Conservation (phyloP, 495 filamentous ascomycete genomes). For the Penicillium odoratum region DNA sequence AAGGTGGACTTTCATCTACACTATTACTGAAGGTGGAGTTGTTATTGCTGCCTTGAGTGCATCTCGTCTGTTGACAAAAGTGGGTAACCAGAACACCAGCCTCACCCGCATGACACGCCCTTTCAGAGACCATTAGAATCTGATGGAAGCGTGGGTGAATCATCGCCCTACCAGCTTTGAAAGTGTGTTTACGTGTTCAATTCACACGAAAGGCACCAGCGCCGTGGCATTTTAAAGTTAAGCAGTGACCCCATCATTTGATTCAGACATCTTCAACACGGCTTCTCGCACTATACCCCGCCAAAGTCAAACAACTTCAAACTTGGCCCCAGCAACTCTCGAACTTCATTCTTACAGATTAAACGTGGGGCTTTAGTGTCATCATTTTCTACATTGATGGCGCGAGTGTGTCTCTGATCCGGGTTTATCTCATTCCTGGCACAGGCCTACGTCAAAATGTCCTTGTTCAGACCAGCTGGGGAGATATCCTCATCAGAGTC, state of each 20-base stretch:
- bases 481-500: slow-evolving; percentile 44
- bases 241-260: neutral
- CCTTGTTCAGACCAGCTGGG: slow-evolving; percentile 45
- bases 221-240: slow-evolving; percentile 16
- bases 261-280: neutral
- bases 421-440: neutral
- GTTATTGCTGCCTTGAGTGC: neutral
- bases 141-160: slow-evolving; percentile 30
- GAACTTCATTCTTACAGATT: neutral
- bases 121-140: slow-evolving; percentile 30
- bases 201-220: slow-evolving; percentile 2
- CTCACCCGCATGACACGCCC: slow-evolving; percentile 18
- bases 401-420: neutral
- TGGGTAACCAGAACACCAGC: neutral
- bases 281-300: neutral
- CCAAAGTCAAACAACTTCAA: neutral
- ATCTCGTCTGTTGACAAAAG: neutral
- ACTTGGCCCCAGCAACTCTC: neutral
- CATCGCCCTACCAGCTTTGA: slow-evolving; percentile 7
- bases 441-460: slow-evolving; percentile 33
- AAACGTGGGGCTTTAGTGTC: neutral
- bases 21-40: neutral
- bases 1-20: neutral
- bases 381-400: neutral
- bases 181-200: slow-evolving; percentile 19